A percentile compares a stretch with the other conserved stretches of the same genome.
These are phyloP conservation scores for Sporothrix brasiliensis DNA, from an alignment of 2,329 filamentous ascomycete genomes.

Conservation along the genomic window DNA sequence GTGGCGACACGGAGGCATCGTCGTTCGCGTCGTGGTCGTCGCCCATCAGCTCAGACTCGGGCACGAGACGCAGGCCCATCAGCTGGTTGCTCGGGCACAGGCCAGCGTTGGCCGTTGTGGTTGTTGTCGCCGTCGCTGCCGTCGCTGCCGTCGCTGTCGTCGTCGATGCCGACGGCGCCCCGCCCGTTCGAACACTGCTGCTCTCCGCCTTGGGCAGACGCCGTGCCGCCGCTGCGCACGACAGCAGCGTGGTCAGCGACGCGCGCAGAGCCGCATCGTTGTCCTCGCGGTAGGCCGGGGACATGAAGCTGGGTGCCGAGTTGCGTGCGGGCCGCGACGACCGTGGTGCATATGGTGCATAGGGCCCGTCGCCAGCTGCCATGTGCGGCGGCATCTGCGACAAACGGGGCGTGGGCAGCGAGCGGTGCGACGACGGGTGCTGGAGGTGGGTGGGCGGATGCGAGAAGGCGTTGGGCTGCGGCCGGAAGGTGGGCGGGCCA, in stretches of 20 bases:
- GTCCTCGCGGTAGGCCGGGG: constrained; percentile 76
- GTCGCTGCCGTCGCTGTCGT: constrained; percentile 32
- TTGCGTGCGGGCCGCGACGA: constrained; percentile 50
- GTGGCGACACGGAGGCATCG: constrained; percentile 37
- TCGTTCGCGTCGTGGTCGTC: not conserved
- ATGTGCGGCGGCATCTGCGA: not conserved
- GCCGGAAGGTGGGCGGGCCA: constrained; percentile 67
- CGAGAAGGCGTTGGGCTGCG: constrained; percentile 89
- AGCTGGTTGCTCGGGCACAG: constrained; percentile 56
- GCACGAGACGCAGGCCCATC: constrained; percentile 61
- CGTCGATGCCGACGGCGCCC: constrained; percentile 42
- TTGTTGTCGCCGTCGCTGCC: not conserved
- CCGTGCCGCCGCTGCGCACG: constrained; percentile 88
- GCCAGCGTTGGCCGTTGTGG: constrained; percentile 43
- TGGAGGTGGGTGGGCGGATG: constrained; percentile 67
- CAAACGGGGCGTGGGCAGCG: constrained; percentile 49
- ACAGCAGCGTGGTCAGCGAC: constrained; percentile 90
- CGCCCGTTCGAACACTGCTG: constrained; percentile 28
- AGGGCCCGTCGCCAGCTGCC: not conserved
- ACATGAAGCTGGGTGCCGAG: constrained; percentile 64
- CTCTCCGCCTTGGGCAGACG: constrained; percentile 69
- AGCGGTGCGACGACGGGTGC: constrained; percentile 50
- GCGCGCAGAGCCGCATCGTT: constrained; percentile 92
- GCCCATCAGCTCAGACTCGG: constrained; percentile 61
- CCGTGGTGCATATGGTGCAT: constrained; percentile 40